Base-by-base conservation (phyloP, 495 filamentous ascomycete species). In the Penicillium chermesinum region DNA sequence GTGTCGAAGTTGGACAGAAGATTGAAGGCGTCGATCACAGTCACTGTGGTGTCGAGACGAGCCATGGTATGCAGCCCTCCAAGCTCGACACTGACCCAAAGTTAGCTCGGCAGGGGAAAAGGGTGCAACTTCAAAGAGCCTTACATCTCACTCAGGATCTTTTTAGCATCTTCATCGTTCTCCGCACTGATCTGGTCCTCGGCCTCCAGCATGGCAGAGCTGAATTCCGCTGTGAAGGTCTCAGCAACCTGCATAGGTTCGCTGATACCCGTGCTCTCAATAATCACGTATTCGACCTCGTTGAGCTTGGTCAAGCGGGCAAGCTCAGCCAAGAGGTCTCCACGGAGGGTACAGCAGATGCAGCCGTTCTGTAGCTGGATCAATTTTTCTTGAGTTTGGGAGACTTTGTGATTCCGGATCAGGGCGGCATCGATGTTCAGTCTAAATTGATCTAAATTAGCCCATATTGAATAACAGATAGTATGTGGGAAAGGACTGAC, bases 221-320 rank as follows among this genome's bases (percentile, higher is more conserved):
- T 72, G 57, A 75, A 77, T 62, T 79, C 74, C 19, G 69, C 58
- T 8, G 74, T 77, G 52, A 83, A 83, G 0, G 77, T 82, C 59
- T 82, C 78, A 6, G 79, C 78, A 6, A 83, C 79, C 57, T 83
- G 79, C 75, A 79, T 76, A 1, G 79, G 79, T 54, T 83, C 79
- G 52, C 78, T 81, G 19, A 83, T 79, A 1, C 79, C 79, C 0
- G 74, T 79, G 53, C 76, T 80, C 51, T 83, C 79, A 46, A 83
- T 79, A 15, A 83, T 57, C 6, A 83, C 72, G 57, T 83, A 82
- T 36, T 83, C 66, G 20, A 82, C 70, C 13, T 64, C 67, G 6
- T 71, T 66, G 14, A 71, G 63, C 17, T 72, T 68, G 0, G 78
- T 71, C 1, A 83, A 55, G 1, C 61, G 69, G 1, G 72, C 75